A percentile compares a stretch with the other conserved stretches of the same genome.
phyloP scores from a whole-genome alignment of 2,329 filamentous ascomycete genomes.

The Aspergillus neoniger region DNA sequence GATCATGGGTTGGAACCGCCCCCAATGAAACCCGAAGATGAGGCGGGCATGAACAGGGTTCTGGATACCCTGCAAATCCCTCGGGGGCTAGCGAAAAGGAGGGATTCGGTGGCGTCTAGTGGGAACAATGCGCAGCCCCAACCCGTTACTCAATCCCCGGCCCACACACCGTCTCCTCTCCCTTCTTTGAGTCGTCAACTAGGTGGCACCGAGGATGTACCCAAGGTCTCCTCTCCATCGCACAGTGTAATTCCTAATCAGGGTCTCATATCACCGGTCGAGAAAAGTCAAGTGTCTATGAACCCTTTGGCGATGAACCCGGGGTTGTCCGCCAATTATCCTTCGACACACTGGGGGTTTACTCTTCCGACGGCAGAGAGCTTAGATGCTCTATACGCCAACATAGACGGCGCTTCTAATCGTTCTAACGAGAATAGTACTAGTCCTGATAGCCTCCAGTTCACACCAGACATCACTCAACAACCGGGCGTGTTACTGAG shows the following conservation, averaged over 20 bases:
- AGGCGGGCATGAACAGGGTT: slow-evolving; percentile 40
- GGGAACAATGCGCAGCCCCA: not conserved
- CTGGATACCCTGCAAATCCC: slow-evolving; percentile 41
- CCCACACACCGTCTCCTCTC: slow-evolving; percentile 15
- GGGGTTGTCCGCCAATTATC: slow-evolving; percentile 19
- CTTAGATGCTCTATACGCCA: slow-evolving; percentile 36
- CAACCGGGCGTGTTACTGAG: slow-evolving; percentile 25
- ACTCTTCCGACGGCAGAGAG: slow-evolving; percentile 40
- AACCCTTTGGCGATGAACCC: slow-evolving; percentile 23
- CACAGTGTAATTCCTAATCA: slow-evolving; percentile 18
- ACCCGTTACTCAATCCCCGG: slow-evolving; percentile 12
- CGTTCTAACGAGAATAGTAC: slow-evolving; percentile 24
- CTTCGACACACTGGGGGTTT: slow-evolving; percentile 34
- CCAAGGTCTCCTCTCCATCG: slow-evolving; percentile 14
- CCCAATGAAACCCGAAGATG: slow-evolving; percentile 42
- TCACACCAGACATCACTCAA: slow-evolving; percentile 31
- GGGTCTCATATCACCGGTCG: slow-evolving; percentile 17
- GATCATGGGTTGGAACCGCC: slow-evolving; percentile 44
- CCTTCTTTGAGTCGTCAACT: slow-evolving; percentile 15
- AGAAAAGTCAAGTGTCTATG: slow-evolving; percentile 18
- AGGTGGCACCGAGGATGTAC: slow-evolving; percentile 7
- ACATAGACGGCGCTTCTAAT: slow-evolving; percentile 26
- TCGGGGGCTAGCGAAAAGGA: slow-evolving; percentile 9
- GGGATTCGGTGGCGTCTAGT: not conserved
- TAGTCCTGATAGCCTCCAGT: slow-evolving; percentile 30